phyloP scores from a whole-genome alignment of 2,329 filamentous ascomycete species.

The Penicillium glabrum region DNA sequence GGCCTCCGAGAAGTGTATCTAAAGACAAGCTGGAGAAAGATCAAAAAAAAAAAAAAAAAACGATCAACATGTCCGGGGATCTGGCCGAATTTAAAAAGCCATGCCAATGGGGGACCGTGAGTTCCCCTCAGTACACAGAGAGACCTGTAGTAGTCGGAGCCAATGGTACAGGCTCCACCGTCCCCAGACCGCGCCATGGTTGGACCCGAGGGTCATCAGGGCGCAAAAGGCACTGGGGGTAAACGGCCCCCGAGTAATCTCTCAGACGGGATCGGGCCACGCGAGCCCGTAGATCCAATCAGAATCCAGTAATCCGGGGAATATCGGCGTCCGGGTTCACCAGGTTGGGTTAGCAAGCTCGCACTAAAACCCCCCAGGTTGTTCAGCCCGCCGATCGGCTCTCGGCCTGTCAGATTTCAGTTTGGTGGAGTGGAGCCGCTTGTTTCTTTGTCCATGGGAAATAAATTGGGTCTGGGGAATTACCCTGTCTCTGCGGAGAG shows the following conservation, averaged over 20 bases:
- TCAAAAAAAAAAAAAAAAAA: neutral
- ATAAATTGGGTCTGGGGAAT: neutral
- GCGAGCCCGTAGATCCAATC: constrained; percentile 9
- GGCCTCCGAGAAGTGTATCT: neutral
- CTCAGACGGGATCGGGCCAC: constrained; percentile 6
- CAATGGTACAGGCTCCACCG: constrained; percentile 1
- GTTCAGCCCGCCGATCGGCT: constrained; percentile 13
- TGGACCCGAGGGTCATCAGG: constrained; percentile 1
- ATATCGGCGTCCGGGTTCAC: constrained; percentile 13
- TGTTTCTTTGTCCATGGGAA: neutral
- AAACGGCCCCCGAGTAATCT: constrained; percentile 7
- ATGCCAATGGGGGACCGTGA: constrained; percentile 5
- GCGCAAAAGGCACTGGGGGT: constrained; percentile 2
- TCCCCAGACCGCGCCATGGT: constrained; percentile 6
- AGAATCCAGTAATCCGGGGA: neutral
- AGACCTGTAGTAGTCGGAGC: neutral
- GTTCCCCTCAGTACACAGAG: neutral
- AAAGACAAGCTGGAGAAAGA: neutral
- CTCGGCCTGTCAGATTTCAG: constrained; percentile 11
- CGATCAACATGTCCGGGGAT: constrained; percentile 6
- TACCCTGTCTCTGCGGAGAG: neutral
- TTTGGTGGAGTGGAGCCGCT: neutral
- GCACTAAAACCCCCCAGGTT: constrained; percentile 1
- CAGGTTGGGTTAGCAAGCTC: constrained; percentile 14
- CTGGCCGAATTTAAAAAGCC: constrained; percentile 15